phyloP scores from a whole-genome alignment of 352 stramenopile species.

The Achlya hypogyna region DNA sequence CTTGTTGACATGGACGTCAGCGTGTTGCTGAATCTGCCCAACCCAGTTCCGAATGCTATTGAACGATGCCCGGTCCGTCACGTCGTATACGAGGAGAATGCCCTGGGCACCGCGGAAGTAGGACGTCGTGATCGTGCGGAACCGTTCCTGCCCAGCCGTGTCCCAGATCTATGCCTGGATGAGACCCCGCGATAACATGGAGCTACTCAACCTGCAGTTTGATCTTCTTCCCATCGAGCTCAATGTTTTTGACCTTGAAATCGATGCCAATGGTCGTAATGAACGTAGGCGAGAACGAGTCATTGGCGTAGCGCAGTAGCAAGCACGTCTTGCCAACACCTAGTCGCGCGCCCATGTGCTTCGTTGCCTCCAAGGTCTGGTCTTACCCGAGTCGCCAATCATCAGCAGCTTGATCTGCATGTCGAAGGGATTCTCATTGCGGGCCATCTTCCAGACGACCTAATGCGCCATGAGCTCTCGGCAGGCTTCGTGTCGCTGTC shows the following conservation, averaged over 20 bases:
- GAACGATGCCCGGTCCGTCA: conserved; percentile 95
- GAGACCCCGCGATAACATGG: neutral
- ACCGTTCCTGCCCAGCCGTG: conserved; percentile 97
- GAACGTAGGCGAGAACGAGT: conserved; percentile 86
- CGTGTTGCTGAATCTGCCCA: conserved; percentile 95
- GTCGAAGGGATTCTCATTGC: conserved; percentile 90
- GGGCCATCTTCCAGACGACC: conserved; percentile 48
- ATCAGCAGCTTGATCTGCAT: conserved; percentile 98
- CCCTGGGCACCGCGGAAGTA: conserved; percentile 99
- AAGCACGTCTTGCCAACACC: conserved; percentile 85
- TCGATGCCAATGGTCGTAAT: conserved; percentile 87
- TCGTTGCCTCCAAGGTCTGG: neutral
- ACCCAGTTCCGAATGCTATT: conserved; percentile 98
- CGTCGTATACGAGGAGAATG: conserved; percentile 98
- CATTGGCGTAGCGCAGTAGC: conserved; percentile 81
- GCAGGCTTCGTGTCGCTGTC: neutral
- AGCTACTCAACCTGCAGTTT: conserved; percentile 85
- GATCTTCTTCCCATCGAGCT: conserved; percentile 94
- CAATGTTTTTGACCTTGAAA: conserved; percentile 91
- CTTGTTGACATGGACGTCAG: conserved; percentile 99
- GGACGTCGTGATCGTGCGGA: conserved; percentile 98
- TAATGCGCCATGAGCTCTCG: neutral
- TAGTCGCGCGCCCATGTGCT: conserved; percentile 22
- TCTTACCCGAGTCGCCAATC: conserved; percentile 93
- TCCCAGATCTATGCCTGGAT: conserved; percentile 88